Evolutionary conservation across 768 basidiomycete genomes (phyloP), one percentile per base, ranked within the genome.

Genomic region (Mycena capillaripes): DNA sequence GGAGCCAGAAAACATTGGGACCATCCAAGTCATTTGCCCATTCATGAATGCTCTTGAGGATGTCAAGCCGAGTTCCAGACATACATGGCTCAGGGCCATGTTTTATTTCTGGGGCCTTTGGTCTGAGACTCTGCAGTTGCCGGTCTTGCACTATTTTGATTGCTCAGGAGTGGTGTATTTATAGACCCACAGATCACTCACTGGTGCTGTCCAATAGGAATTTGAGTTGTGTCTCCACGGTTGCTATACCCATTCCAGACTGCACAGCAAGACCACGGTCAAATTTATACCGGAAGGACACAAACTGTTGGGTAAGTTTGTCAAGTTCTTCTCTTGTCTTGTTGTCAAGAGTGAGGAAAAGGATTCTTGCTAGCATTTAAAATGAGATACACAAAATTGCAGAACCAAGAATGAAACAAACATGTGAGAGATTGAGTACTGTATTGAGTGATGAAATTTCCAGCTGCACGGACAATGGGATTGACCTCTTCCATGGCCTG

Each of bases 201-300:
- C 61, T 23, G 32, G 46, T 34, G 46, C 46, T 50, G 61, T 46
- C 46, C 29, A 62, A 62, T 32, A 76, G 60, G 38, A 30, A 42
- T 53, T 76, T 44, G 1, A 75, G 61, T 50, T 78, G 40, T 16
- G 29, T 44, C 40, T 78, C 77, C 25, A 75, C 57, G 14, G 40
- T 71, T 16, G 38, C 66, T 27, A 52, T 52, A 23, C 6, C 52
- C 48, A 52, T 50, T 50, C 66, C 70, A 2, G 78, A 64, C 57
- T 80, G 78, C 34, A 79, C 77, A 27, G 64, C 58, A 14, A 79
- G 38, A 16, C 79, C 79, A 8, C 77, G 75, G 60, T 78, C 77
- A 55, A 79, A 79, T 59, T 78, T 75, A 16, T 74, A 34, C 60
- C 78, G 72, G 64, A 80, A 78, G 3, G 69, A 69, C 6, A 63